Base-by-base conservation (phyloP, 2,329 filamentous ascomycete species). In the Aspergillus sclerotialis region DNA sequence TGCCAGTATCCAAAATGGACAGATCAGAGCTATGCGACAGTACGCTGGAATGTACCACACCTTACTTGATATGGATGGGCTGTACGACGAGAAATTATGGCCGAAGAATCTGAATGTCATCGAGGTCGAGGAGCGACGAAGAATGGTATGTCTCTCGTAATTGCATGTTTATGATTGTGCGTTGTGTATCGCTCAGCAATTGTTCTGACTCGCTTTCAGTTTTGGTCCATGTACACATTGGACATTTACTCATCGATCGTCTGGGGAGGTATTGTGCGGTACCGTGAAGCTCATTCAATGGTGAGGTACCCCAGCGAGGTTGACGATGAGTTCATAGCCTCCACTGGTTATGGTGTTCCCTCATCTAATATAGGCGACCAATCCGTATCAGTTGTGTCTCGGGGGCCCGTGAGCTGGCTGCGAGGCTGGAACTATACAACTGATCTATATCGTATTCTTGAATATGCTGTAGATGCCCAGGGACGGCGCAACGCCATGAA, bases 181-280 rank as follows among this genome's bases (percentile, higher is more conserved):
- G 13, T 16, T 7, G 11, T 29, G 10, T 33, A 35, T 11, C 30
- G 1, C 12, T 29, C 32, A n/a, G 11, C 17, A 16, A 25, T 12
- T 35, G 19, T 29, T 34, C 44, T 21, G 39, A 18, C 7, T 11
- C 17, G 12, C n/a, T 35, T 31, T 3, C 38, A 69, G 63, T 70
- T 69, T 44, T 78, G 74, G 74, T 72, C 71, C 24, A 73, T 72
- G 36, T 78, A 77, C 45, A 72, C 68, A 7, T 53, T 77, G 2
- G 74, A 78, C 36, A 63, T 78, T 3, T 75, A 70, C 49, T 63
- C 68, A 0, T 65, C 69, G 3, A 66, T 74, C 25, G 69, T 76
- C 6, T 76, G 70, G 65, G 66, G 63, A 36, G 61, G 65, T 23
- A 55, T 69, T 9, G 59, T 68, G 30, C 62, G 61, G 34, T 65